phyloP scores from a whole-genome alignment of 1,139 yeast species.

The Kurtzmaniella quercitrusa region DNA sequence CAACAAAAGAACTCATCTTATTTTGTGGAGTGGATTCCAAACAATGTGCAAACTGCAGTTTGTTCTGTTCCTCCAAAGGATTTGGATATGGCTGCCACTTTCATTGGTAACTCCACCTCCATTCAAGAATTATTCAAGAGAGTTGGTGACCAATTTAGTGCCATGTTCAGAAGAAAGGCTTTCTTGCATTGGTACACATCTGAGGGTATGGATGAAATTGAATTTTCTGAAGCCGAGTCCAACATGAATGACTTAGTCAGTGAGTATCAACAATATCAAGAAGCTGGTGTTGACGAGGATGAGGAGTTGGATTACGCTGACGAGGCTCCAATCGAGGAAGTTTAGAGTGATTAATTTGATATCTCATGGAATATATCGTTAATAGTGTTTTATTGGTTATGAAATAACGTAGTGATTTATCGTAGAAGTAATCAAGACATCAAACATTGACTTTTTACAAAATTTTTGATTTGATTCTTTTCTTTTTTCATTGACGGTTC shows the following conservation, averaged over 20 bases:
- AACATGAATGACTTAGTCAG: conserved; percentile 84
- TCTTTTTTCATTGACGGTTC: no score
- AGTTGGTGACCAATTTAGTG: conserved; percentile 84
- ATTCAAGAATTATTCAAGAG: conserved; percentile 88
- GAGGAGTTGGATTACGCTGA: conserved; percentile 67
- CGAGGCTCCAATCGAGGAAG: conserved; percentile 59
- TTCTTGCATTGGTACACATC: conserved; percentile 94
- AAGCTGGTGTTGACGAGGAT: conserved; percentile 71
- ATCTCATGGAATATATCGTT: conserved; percentile 1
- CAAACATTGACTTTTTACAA: not conserved
- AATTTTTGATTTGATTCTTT: no score
- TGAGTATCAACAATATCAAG: conserved; percentile 92
- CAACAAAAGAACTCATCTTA: conserved; percentile 77
- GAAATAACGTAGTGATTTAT: conserved; percentile 1
- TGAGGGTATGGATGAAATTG: conserved; percentile 95
- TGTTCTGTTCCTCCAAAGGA: conserved; percentile 88
- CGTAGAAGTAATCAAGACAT: no score
- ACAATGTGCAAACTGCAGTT: conserved; percentile 90
- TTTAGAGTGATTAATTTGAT: conserved; percentile 27
- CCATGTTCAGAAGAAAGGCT: conserved; percentile 91
- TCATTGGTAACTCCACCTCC: conserved; percentile 88
- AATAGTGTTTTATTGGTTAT: conserved; percentile 6
- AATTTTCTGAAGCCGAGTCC: conserved; percentile 81
- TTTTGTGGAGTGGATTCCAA: conserved; percentile 96
- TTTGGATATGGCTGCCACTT: conserved; percentile 85